A percentile compares a stretch with the other conserved stretches of the same genome.
Conservation (phyloP, 2,329 filamentous ascomycete species). For the Juglanconis sp. region DNA sequence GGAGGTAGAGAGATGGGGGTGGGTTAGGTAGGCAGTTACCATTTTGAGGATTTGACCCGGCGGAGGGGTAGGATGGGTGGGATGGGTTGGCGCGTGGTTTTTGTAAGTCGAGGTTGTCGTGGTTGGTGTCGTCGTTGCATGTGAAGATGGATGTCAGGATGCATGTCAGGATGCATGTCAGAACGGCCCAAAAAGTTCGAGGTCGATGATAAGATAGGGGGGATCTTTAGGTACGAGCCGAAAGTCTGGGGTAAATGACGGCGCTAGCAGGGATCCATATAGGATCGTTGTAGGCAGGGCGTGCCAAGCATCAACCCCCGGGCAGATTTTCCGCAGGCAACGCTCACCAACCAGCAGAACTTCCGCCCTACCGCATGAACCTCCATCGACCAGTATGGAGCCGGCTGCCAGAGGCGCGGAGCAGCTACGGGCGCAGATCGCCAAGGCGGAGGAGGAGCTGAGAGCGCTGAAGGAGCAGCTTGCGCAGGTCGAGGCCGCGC, state of each 20-base stretch:
- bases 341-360: too few relatives aligned
- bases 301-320: too few relatives aligned
- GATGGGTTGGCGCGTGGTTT: neutral
- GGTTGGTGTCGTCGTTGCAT: too few relatives aligned
- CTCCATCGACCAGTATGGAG: conserved; percentile 32
- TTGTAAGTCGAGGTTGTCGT: neutral
- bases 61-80: too few relatives aligned
- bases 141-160: neutral
- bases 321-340: too few relatives aligned
- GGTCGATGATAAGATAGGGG: too few relatives aligned
- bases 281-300: too few relatives aligned
- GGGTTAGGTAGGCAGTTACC: neutral
- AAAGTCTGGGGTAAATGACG: neutral
- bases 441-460: conserved; percentile 46
- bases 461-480: conserved; percentile 43
- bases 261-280: neutral
- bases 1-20: conserved; percentile 23
- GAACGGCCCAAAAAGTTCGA: neutral
- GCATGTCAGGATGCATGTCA: neutral
- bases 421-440: conserved; percentile 45
- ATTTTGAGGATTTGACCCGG: too few relatives aligned
- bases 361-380: too few relatives aligned
- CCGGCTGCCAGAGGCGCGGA: conserved; percentile 27
- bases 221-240: neutral
- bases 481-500: conserved; percentile 34